These are phyloP conservation scores for Pilasporangium apinafurcum DNA, from an alignment of 352 stramenopile genomes.

Conservation along the genomic window DNA sequence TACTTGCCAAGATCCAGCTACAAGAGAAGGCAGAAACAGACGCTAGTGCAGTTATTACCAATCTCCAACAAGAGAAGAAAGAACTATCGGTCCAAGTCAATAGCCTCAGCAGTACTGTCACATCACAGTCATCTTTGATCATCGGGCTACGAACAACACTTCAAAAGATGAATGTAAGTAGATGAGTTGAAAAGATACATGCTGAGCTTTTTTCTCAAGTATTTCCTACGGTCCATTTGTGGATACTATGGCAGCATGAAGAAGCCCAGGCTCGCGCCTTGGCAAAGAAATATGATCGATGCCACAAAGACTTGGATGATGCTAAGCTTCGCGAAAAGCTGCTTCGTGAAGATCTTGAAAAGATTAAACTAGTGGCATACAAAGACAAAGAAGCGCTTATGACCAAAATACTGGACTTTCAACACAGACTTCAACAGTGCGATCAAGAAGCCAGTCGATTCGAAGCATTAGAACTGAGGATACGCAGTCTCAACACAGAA, in stretches of 20 bases:
- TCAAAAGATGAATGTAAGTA: slow-evolving; percentile 37
- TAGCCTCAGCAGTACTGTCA: slow-evolving; percentile 38
- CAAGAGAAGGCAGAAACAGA: slow-evolving; percentile 47
- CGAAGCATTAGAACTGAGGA: slow-evolving; percentile 23
- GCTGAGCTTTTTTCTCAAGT: no score
- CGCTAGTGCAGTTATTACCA: slow-evolving; percentile 18
- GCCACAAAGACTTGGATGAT: slow-evolving; percentile 42
- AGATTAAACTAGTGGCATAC: slow-evolving; percentile 24
- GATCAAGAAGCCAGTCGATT: slow-evolving; percentile 16
- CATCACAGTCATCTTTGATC: slow-evolving; percentile 51
- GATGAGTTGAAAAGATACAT: no score
- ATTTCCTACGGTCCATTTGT: neutral
- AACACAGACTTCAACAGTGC: slow-evolving; percentile 37
- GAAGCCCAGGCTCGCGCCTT: slow-evolving; percentile 34
- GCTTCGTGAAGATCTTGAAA: slow-evolving; percentile 39
- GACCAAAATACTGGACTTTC: slow-evolving; percentile 48
- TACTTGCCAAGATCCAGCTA: slow-evolving; percentile 56
- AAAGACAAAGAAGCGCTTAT: slow-evolving; percentile 51
- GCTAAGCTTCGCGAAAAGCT: slow-evolving; percentile 44
- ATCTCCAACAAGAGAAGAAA: slow-evolving; percentile 33
- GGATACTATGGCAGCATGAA: slow-evolving; percentile 23
- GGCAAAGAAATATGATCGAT: slow-evolving; percentile 35
- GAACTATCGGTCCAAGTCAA: slow-evolving; percentile 28
- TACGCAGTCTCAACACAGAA: slow-evolving; percentile 20
- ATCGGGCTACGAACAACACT: slow-evolving; percentile 49